A percentile compares a stretch with the other conserved stretches of the same genome.
Evolutionary conservation across 495 filamentous ascomycete species (phyloP).

Genomic region (Aspergillus ellipticus): DNA sequence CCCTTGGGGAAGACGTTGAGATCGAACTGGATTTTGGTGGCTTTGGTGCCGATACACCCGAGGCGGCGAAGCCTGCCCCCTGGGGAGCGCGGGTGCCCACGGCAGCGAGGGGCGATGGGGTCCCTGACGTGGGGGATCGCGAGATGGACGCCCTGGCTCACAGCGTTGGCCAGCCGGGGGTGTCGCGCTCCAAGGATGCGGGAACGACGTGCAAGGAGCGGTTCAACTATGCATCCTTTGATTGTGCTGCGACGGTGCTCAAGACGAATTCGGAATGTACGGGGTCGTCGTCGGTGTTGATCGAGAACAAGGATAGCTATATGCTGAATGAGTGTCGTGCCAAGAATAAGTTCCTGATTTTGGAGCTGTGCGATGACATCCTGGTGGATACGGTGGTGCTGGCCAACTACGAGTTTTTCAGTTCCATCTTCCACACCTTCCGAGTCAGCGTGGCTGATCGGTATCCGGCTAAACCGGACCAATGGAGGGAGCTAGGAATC

Average conservation of each 20-base stretch:
- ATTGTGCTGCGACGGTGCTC: conserved; percentile 88
- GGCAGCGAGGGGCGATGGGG: conserved; percentile 26
- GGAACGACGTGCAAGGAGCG: conserved; percentile 93
- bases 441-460: conserved; percentile 85
- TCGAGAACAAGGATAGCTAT: conserved; percentile 98
- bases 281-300: conserved; percentile 77
- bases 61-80: conserved; percentile 31
- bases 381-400: conserved; percentile 92
- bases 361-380: conserved; percentile 89
- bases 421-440: conserved; percentile 89
- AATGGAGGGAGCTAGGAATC: conserved; percentile 84
- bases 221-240: conserved; percentile 95
- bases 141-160: conserved; percentile 26
- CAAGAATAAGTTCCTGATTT: conserved; percentile 87
- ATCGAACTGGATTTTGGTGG: conserved; percentile 87
- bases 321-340: conserved; percentile 90
- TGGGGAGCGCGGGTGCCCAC: conserved; percentile 36
- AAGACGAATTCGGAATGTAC: conserved; percentile 85
- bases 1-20: conserved; percentile 82
- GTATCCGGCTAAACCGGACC: conserved; percentile 86
- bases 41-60: conserved; percentile 47
- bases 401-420: conserved; percentile 98
- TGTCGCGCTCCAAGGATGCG: conserved; percentile 75
- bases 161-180: conserved; percentile 38
- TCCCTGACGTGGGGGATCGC: conserved; percentile 17